Evolutionary conservation across 768 basidiomycete genomes (phyloP).

Genomic region (Pholiota molesta): DNA sequence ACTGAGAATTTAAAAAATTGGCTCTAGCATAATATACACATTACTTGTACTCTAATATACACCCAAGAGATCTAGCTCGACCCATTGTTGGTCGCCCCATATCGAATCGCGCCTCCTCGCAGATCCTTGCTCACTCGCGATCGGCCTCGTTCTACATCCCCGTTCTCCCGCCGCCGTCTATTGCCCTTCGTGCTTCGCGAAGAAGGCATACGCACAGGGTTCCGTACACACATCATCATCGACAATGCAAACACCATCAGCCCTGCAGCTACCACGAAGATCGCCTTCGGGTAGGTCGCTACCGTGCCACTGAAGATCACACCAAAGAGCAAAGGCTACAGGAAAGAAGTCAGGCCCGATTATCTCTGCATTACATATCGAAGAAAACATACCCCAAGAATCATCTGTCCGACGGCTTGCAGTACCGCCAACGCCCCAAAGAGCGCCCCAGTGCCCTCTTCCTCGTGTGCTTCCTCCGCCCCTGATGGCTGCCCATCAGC

Average conservation of each 20-base stretch:
- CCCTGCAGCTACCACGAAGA: slow-evolving; percentile 61
- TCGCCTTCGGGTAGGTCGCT: slow-evolving; percentile 66
- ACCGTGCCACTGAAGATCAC: slow-evolving; percentile 72
- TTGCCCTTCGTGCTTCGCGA: slow-evolving; percentile 17
- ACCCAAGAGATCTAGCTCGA: slow-evolving; percentile 10
- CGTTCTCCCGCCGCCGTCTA: slow-evolving; percentile 22
- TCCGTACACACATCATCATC: slow-evolving; percentile 42
- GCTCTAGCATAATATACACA: not conserved
- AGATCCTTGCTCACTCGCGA: slow-evolving; percentile 53
- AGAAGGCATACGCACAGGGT: slow-evolving; percentile 33
- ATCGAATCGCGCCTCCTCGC: slow-evolving; percentile 37
- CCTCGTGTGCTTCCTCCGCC: slow-evolving; percentile 20
- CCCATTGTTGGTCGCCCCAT: slow-evolving; percentile 8
- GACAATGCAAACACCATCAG: slow-evolving; percentile 46
- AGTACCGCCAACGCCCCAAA: slow-evolving; percentile 76
- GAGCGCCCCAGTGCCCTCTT: slow-evolving; percentile 50
- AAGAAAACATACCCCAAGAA: slow-evolving; percentile 46
- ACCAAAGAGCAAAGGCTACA: slow-evolving; percentile 72
- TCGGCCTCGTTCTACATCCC: slow-evolving; percentile 44
- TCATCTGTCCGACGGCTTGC: slow-evolving; percentile 71
- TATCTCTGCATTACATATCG: slow-evolving; percentile 3
- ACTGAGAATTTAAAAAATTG: not conserved
- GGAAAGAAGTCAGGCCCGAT: slow-evolving; percentile 7
- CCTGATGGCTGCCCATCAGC: slow-evolving; percentile 19
- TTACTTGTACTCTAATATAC: slow-evolving; percentile 1